Conservation (phyloP, 2,329 filamentous ascomycete genomes). For the Fusarium sp. region DNA sequence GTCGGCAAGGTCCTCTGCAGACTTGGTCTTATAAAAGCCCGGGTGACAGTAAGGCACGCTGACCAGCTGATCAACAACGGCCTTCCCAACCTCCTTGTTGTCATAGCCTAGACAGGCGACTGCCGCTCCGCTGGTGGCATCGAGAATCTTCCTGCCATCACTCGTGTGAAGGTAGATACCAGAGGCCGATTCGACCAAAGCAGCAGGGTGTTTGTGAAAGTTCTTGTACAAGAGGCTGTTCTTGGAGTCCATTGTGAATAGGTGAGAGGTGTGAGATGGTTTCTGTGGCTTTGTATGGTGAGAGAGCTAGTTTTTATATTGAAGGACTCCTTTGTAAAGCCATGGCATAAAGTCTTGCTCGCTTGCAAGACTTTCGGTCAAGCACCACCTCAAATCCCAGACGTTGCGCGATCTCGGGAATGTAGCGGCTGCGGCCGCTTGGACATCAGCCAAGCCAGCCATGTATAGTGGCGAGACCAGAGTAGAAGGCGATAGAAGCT, state of each 20-base stretch:
- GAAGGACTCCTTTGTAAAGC: not conserved
- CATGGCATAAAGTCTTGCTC: not conserved
- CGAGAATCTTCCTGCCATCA: constrained; percentile 39
- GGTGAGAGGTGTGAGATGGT: not conserved
- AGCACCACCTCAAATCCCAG: not conserved
- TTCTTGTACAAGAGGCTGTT: constrained; percentile 43
- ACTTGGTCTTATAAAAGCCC: constrained; percentile 36
- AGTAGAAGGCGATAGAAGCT: not conserved
- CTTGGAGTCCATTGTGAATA: constrained; percentile 29
- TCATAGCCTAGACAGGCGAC: constrained; percentile 40
- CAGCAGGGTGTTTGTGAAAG: constrained; percentile 39
- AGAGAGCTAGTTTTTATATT: not conserved
- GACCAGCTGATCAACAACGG: constrained; percentile 31
- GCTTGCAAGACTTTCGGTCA: not conserved
- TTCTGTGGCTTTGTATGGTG: not conserved
- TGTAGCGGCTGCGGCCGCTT: not conserved
- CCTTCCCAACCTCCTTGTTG: constrained; percentile 39
- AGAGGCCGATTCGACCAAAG: constrained; percentile 29
- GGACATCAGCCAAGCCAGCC: not conserved
- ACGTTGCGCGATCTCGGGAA: not conserved
- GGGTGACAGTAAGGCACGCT: constrained; percentile 40
- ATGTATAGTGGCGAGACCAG: not conserved
- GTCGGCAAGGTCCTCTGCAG: constrained; percentile 31
- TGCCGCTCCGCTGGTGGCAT: constrained; percentile 40
- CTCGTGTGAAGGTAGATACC: constrained; percentile 37